Evolutionary conservation across 352 stramenopile genomes (phyloP).

Genomic region (Phytophthora tentaculata): DNA sequence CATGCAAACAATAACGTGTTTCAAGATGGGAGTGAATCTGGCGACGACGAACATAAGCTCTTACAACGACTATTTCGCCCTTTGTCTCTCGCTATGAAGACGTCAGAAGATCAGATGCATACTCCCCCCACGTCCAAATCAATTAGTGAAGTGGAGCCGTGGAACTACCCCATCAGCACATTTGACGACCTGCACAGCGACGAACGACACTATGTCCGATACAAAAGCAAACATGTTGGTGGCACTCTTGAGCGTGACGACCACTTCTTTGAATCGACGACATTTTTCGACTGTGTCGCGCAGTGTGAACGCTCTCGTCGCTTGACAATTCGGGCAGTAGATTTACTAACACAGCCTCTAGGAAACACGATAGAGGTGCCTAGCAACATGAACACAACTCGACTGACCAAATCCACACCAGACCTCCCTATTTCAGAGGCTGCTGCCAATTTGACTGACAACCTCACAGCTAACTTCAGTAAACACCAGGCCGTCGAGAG

Average conservation of each 20-base stretch:
- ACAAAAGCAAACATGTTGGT: constrained; percentile 62
- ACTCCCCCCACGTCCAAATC: background rate
- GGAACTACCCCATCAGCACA: constrained; percentile 72
- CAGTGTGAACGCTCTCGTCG: constrained; percentile 69
- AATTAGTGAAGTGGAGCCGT: constrained; percentile 42
- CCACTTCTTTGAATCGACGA: constrained; percentile 66
- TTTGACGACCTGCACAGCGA: constrained; percentile 66
- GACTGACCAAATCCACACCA: constrained; percentile 20
- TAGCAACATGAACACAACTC: background rate
- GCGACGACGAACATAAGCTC: constrained; percentile 25
- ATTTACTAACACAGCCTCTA: constrained; percentile 33
- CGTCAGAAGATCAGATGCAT: background rate
- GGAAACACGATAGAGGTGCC: background rate
- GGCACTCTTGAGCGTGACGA: constrained; percentile 65
- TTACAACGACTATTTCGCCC: constrained; percentile 40
- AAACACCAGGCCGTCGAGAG: constrained; percentile 37
- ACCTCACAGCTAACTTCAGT: constrained; percentile 50
- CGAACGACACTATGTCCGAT: constrained; percentile 70
- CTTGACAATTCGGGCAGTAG: constrained; percentile 62
- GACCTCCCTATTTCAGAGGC: constrained; percentile 29
- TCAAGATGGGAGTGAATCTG: constrained; percentile 8
- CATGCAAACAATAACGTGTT: background rate
- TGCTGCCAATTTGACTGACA: constrained; percentile 29
- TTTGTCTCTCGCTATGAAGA: background rate
- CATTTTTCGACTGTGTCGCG: constrained; percentile 73